A percentile compares a stretch with the other conserved stretches of the same genome.
Evolutionary conservation across 805 yeast genomes (phyloP).

Genomic region (Maudiozyma saulgeensis): DNA sequence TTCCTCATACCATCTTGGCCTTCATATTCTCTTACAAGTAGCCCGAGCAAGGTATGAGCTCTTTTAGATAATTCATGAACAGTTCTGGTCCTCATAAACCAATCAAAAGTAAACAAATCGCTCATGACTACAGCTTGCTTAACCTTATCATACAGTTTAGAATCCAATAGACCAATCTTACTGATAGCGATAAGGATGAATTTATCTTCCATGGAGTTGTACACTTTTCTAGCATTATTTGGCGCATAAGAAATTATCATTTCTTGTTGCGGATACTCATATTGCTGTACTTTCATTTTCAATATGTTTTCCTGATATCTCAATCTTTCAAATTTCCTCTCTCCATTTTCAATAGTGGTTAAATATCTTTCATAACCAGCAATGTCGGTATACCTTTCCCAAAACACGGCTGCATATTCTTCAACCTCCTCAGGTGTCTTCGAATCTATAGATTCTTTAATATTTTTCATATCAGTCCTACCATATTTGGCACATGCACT

Average conservation of each 20-base stretch:
- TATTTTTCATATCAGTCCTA: conserved; percentile 38
- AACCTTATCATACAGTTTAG: conserved; percentile 51
- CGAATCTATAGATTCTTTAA: conserved; percentile 46
- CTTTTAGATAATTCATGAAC: conserved; percentile 66
- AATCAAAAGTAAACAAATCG: conserved; percentile 58
- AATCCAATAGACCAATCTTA: conserved; percentile 54
- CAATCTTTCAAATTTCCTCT: conserved; percentile 50
- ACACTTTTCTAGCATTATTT: conserved; percentile 69
- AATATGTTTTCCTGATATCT: conserved; percentile 47
- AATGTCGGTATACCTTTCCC: conserved; percentile 50
- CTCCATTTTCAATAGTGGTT: conserved; percentile 64
- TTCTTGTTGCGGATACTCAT: conserved; percentile 52
- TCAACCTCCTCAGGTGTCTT: conserved; percentile 53
- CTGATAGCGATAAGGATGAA: conserved; percentile 52
- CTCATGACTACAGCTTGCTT: conserved; percentile 54
- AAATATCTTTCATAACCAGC: conserved; percentile 66
- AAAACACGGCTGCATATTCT: conserved; percentile 49
- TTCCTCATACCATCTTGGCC: conserved; percentile 49
- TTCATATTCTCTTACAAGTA: conserved; percentile 61
- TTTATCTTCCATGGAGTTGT: conserved; percentile 61
- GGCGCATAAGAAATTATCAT: conserved; percentile 66
- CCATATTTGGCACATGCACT: conserved; percentile 66
- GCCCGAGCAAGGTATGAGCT: conserved; percentile 54
- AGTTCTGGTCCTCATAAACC: conserved; percentile 63
- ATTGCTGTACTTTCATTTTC: conserved; percentile 41